Percentiles rank a stretch among this genome's conserved stretches.
These are phyloP conservation scores for Marsdenia floribunda DNA, from an alignment of 257 asterid genomes.

Conservation along the genomic window DNA sequence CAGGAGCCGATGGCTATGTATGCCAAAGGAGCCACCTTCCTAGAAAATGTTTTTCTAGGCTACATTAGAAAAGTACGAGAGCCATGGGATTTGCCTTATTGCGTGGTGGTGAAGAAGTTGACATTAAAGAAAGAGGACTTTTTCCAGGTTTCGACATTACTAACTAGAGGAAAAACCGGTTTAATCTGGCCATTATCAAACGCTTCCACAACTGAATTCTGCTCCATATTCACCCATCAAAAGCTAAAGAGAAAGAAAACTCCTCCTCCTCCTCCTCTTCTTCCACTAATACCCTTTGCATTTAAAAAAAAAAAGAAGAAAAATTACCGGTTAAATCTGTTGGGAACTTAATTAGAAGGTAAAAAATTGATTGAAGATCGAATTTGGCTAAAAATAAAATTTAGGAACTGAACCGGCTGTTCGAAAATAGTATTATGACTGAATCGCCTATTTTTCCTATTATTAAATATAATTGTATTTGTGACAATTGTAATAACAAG, in stretches of 20 bases:
- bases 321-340: no score
- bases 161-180: conserved; percentile 49
- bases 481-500: no score
- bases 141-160: neutral
- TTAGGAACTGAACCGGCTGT: no score
- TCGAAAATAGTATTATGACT: no score
- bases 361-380: no score
- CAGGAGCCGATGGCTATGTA: neutral
- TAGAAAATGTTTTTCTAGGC: conserved; percentile 6
- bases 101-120: neutral
- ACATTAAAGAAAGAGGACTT: neutral
- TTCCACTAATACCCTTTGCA: no score
- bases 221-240: conserved; percentile 41
- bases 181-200: conserved; percentile 70
- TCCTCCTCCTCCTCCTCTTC: conserved; percentile 34
- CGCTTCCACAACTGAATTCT: conserved; percentile 76
- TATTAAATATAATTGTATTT: no score
- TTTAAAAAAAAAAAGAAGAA: no score
- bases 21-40: neutral
- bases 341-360: no score
- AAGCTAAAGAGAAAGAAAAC: conserved; percentile 61
- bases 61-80: no score
- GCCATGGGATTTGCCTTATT: neutral
- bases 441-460: no score
- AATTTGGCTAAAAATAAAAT: no score